A percentile compares a stretch with the other conserved stretches of the same genome.
These are phyloP conservation scores for Cornus florida DNA, from an alignment of 148 eudicot genomes.

Conservation along the genomic window DNA sequence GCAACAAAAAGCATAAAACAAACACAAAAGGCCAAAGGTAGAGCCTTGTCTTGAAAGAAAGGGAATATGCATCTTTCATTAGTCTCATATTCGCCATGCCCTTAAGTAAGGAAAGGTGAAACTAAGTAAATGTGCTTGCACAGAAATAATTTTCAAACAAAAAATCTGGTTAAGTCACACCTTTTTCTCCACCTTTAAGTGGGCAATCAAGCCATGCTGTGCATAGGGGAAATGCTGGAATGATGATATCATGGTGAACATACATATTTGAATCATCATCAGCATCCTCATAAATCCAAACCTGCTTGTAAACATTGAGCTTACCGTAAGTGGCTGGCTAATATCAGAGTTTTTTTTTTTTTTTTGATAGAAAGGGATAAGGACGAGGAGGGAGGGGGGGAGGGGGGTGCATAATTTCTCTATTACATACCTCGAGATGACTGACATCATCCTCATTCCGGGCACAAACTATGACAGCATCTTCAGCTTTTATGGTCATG, in stretches of 20 bases:
- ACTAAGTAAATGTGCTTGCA: neutral
- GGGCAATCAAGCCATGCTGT: slow-evolving; percentile 98
- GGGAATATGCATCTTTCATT: neutral
- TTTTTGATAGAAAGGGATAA: too few species aligned
- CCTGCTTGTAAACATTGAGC: slow-evolving; percentile 36
- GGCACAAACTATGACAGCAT: slow-evolving; percentile 78
- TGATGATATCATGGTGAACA: slow-evolving; percentile 80
- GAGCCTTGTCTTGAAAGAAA: neutral
- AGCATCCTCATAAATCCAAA: slow-evolving; percentile 72
- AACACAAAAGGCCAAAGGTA: neutral
- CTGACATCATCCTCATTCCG: slow-evolving; percentile 87
- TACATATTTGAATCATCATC: slow-evolving; percentile 66
- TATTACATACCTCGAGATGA: slow-evolving; percentile 71
- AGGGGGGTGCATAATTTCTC: neutral
- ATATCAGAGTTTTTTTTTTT: neutral
- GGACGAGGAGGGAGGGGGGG: too few species aligned
- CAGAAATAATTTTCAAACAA: neutral
- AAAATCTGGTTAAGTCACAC: slow-evolving; percentile 22
- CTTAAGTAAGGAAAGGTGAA: neutral
- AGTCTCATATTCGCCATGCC: neutral
- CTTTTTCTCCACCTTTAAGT: slow-evolving; percentile 90
- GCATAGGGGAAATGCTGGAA: slow-evolving; percentile 87
- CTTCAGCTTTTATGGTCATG: slow-evolving; percentile 74
- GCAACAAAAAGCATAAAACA: neutral
- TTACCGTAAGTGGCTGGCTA: slow-evolving; percentile 7